Base-by-base conservation (phyloP, 306 rosid genomes). In the Casuarina equisetifolia region DNA sequence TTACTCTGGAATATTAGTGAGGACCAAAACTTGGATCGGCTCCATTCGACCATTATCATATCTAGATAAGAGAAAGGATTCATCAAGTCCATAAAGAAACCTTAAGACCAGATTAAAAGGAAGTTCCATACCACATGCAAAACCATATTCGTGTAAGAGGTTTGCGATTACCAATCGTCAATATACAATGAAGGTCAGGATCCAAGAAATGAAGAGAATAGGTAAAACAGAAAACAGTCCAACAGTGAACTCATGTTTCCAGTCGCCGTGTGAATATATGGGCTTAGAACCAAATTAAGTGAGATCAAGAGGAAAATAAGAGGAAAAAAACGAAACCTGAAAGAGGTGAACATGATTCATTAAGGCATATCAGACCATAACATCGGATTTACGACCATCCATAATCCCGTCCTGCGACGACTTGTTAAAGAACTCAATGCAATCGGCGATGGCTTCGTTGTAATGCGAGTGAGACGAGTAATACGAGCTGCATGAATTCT, bases 351-450 rank as follows among this genome's bases (percentile, higher is more conserved):
- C 16, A 64, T 5, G 9, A 66, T 40, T 38, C 19, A 16, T 13
- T 43, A 42, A 5, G 3, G 43, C 11, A 3, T 36, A 68, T 80
- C 88, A 85, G 58, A 84, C 89, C 79, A 78, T 59, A 19, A 83
- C 70, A 64, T 78, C 78, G 44, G 89, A 85, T 16, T 75, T 86
- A 72, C 64, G 82, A 64, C 69, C 83, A 25, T 86, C 86, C 61
- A 86, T 70, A 49, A 81, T 48, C 32, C 69, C 85, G 10, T 90
- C 91, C 73, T 89, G 89, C 0, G 86, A 83, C 3, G 92, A 92
- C 85, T 83, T 89, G 32, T 92, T 92, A 85, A 92, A 86, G 86
- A 92, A 92, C 90, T 92, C 92, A 44, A 92, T 92, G 82, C 96
- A 90, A 40, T 92, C 97, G 0, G 92, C 86, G 42, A 92, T 89